Conservation (phyloP, 2,329 filamentous ascomycete genomes). For the Fusarium fujikuroi region DNA sequence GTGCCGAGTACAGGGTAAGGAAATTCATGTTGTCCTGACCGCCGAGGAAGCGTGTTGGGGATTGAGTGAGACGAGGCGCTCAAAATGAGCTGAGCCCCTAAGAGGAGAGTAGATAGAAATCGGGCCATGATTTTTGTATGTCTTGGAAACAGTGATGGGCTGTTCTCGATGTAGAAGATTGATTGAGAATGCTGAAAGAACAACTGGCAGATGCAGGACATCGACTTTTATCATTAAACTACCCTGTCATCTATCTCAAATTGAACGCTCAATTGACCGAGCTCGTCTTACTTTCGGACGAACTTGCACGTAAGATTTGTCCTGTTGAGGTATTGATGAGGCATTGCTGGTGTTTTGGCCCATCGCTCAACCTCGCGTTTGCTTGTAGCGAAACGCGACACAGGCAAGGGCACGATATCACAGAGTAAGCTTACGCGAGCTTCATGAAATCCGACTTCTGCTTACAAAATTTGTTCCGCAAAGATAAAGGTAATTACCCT, state of each 20-base stretch:
- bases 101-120: neutral
- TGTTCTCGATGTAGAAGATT: accelerated
- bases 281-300: neutral
- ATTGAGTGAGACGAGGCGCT: neutral
- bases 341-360: neutral
- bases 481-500: neutral
- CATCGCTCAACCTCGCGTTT: conserved; percentile 3
- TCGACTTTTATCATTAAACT: neutral
- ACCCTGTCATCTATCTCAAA: neutral
- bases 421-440: neutral
- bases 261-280: neutral
- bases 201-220: too few species aligned
- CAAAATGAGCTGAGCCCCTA: neutral
- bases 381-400: neutral
- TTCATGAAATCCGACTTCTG: neutral
- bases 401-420: neutral
- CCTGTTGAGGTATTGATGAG: neutral
- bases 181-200: neutral
- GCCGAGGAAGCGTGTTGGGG: neutral
- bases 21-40: neutral
- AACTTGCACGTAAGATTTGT: neutral
- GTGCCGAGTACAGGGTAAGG: neutral
- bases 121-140: neutral
- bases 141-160: too few species aligned
- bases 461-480: too few species aligned